These are phyloP conservation scores for Xylariales sp. DNA, from an alignment of 2,329 filamentous ascomycete species.

Conservation along the genomic window DNA sequence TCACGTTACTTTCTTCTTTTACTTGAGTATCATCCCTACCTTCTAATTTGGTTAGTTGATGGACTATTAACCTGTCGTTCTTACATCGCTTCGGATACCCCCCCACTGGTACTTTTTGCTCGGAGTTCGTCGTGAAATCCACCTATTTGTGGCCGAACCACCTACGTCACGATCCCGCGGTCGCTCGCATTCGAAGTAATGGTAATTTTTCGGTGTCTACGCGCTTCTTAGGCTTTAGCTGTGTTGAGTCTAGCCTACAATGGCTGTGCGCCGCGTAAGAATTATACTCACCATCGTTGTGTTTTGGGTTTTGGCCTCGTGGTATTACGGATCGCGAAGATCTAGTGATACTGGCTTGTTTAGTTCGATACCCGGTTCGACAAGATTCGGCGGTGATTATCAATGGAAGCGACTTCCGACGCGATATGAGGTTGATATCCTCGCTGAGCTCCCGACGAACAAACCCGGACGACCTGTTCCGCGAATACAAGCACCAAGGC, in stretches of 20 bases:
- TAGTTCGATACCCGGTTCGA: constrained; percentile 29
- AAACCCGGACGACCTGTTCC: constrained; percentile 64
- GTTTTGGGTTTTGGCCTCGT: constrained; percentile 49
- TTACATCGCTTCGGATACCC: not conserved
- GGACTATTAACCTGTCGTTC: not conserved
- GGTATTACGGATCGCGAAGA: constrained; percentile 48
- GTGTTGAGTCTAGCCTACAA: constrained; percentile 33
- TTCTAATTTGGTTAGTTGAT: not conserved
- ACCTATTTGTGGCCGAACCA: constrained; percentile 16
- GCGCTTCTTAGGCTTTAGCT: constrained; percentile 18
- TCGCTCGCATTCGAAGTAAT: constrained; percentile 28
- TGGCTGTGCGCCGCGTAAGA: constrained; percentile 49
- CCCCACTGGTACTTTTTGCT: constrained; percentile 5
- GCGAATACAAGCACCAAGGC: constrained; percentile 65
- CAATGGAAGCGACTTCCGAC: constrained; percentile 52
- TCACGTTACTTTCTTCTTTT: not conserved
- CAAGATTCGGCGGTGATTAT: constrained; percentile 27
- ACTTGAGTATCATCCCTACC: not conserved
- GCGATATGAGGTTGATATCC: constrained; percentile 50
- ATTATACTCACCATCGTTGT: constrained; percentile 46
- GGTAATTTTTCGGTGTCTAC: constrained; percentile 12
- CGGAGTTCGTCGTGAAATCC: constrained; percentile 8
- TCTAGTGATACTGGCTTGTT: constrained; percentile 35
- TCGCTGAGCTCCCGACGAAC: constrained; percentile 53
- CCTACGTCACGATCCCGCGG: constrained; percentile 11